phyloP scores from a whole-genome alignment of 139 green algal species.

The Haematococcus lacustris region DNA sequence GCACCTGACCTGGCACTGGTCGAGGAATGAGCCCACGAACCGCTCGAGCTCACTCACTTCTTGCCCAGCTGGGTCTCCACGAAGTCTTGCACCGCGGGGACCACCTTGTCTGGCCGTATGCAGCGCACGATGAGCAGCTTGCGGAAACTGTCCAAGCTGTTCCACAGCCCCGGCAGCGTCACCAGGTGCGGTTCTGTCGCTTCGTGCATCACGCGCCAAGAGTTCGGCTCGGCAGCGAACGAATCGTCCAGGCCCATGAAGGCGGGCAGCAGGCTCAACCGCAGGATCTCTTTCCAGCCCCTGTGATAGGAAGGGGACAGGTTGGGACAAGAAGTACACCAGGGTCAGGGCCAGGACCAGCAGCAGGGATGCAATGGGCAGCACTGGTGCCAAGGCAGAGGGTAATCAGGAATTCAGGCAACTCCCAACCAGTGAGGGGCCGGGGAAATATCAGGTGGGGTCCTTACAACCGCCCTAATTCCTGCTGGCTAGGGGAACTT shows the following conservation, averaged over 20 bases:
- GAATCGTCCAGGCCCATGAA: slow-evolving; percentile 37
- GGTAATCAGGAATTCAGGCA: too few relatives aligned
- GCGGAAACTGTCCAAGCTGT: slow-evolving; percentile 39
- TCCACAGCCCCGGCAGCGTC: slow-evolving; percentile 35
- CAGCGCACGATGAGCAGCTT: slow-evolving; percentile 58
- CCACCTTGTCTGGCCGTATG: slow-evolving; percentile 67
- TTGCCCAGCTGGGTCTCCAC: slow-evolving; percentile 35
- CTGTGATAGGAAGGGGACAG: slow-evolving; percentile 31
- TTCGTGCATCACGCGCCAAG: slow-evolving; percentile 54
- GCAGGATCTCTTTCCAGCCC: slow-evolving; percentile 34
- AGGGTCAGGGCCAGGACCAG: slow-evolving; percentile 32
- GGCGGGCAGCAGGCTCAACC: slow-evolving; percentile 19
- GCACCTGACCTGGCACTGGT: too few relatives aligned
- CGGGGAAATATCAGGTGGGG: too few relatives aligned
- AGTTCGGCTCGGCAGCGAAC: slow-evolving; percentile 24
- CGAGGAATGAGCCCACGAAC: too few relatives aligned
- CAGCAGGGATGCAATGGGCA: slow-evolving; percentile 26
- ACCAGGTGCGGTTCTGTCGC: slow-evolving; percentile 43
- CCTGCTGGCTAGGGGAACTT: too few relatives aligned
- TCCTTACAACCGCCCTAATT: slow-evolving; percentile 26
- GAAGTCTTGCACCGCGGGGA: slow-evolving; percentile 49
- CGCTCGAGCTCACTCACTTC: too few relatives aligned
- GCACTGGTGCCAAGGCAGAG: too few relatives aligned
- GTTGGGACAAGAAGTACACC: too few relatives aligned
- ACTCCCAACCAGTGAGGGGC: too few relatives aligned